These are phyloP conservation scores for Tulasnella sp. DNA, from an alignment of 768 basidiomycete species.

Conservation along the genomic window DNA sequence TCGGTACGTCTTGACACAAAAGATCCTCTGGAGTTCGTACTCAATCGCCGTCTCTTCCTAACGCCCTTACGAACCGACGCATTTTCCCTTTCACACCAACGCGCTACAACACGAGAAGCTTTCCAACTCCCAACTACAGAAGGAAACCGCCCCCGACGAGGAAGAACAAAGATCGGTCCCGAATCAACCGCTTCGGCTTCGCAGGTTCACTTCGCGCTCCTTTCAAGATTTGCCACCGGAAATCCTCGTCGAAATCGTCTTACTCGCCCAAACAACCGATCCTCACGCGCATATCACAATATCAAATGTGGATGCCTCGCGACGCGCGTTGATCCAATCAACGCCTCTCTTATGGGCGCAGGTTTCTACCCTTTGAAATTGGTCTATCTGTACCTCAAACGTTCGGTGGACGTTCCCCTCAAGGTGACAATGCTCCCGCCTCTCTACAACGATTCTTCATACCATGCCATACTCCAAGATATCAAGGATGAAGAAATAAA, in stretches of 20 bases:
- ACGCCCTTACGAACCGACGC: background rate
- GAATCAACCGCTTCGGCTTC: background rate
- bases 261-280: background rate
- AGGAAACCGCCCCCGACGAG: background rate
- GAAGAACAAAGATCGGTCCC: background rate
- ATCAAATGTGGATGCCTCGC: background rate
- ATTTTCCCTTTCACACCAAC: background rate
- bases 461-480: background rate
- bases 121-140: background rate
- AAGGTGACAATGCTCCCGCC: background rate
- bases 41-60: background rate
- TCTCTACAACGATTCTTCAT: background rate
- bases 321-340: background rate
- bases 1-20: no score
- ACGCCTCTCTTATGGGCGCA: background rate
- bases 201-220: background rate
- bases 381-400: background rate
- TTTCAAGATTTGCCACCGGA: background rate
- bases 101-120: background rate
- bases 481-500: background rate
- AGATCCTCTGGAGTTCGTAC: background rate
- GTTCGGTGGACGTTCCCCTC: background rate
- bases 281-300: background rate
- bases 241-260: background rate
- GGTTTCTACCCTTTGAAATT: background rate